These are phyloP conservation scores for Chaetomium tenue DNA, from an alignment of 495 filamentous ascomycete species.

Conservation along the genomic window DNA sequence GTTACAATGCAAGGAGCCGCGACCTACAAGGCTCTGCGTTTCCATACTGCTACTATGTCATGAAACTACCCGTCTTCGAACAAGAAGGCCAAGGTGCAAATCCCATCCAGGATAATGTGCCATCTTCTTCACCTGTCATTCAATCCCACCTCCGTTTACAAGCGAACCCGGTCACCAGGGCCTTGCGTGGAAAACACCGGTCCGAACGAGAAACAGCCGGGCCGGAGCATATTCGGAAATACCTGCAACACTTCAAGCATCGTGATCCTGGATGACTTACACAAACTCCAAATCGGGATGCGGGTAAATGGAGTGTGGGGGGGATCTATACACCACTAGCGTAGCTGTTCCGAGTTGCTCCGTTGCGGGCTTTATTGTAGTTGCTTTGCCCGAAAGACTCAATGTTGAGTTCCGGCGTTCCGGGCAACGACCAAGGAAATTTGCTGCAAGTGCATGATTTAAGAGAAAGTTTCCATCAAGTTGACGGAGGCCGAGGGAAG, in stretches of 20 bases:
- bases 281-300: neutral
- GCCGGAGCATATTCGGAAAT: neutral
- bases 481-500: neutral
- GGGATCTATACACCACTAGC: neutral
- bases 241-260: neutral
- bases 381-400: neutral
- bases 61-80: too few relatives aligned
- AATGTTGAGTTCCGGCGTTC: neutral
- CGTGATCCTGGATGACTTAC: neutral
- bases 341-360: neutral
- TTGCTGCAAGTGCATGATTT: neutral
- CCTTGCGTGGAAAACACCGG: neutral
- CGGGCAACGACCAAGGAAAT: neutral
- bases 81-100: too few relatives aligned
- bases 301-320: slow-evolving; percentile 1
- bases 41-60: too few relatives aligned
- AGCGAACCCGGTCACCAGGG: neutral
- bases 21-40: too few relatives aligned
- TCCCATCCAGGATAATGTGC: too few relatives aligned
- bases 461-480: neutral
- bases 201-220: slow-evolving; percentile 8
- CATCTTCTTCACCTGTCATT: too few relatives aligned
- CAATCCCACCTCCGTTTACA: too few relatives aligned
- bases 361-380: neutral
- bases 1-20: too few relatives aligned